Percentiles rank a stretch among this genome's conserved stretches.
Evolutionary conservation across 2,329 filamentous ascomycete genomes (phyloP).

Genomic region (Neoarthrinium moseri): DNA sequence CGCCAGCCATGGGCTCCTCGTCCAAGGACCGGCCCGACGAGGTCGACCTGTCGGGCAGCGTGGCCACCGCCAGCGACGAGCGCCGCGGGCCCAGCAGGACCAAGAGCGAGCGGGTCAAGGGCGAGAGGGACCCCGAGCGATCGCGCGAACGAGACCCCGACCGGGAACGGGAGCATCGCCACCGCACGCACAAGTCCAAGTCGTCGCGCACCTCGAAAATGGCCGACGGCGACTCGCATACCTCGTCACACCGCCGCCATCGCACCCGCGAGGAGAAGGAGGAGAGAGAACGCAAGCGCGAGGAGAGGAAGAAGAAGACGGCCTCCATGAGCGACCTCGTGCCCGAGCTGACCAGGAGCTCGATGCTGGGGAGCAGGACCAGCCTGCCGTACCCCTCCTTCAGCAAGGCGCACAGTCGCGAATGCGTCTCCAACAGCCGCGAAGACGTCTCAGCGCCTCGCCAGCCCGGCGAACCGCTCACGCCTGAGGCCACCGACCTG

Average conservation of each 20-base stretch:
- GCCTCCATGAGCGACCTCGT: conserved; percentile 30
- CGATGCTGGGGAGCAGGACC: conserved; percentile 22
- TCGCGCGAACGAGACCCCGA: conserved; percentile 5
- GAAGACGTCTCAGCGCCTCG: conserved; percentile 42
- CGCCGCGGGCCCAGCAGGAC: conserved; percentile 8
- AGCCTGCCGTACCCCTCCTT: conserved; percentile 31
- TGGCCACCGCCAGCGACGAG: conserved; percentile 14
- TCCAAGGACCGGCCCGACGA: conserved; percentile 7
- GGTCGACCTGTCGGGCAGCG: conserved; percentile 11
- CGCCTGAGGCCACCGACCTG: conserved; percentile 71
- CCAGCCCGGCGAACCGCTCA: conserved; percentile 46
- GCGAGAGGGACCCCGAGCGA: conserved; percentile 6
- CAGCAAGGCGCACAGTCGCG: conserved; percentile 83
- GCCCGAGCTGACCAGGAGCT: conserved; percentile 25
- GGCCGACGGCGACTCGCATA: conserved; percentile 24
- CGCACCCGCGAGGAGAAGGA: conserved; percentile 30
- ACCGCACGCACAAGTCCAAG: conserved; percentile 21
- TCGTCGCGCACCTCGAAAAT: conserved; percentile 26
- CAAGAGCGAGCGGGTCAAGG: conserved; percentile 10
- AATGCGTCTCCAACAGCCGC: conserved; percentile 64
- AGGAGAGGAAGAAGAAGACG: conserved; percentile 21
- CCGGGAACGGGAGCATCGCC: conserved; percentile 10
- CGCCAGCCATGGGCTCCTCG: conserved; percentile 11
- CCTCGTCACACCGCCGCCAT: conserved; percentile 26
- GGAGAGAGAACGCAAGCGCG: conserved; percentile 10